Evolutionary conservation across 164 flowering plant genomes (phyloP), one percentile per base, ranked within the genome.

Genomic region (Piper longum): DNA sequence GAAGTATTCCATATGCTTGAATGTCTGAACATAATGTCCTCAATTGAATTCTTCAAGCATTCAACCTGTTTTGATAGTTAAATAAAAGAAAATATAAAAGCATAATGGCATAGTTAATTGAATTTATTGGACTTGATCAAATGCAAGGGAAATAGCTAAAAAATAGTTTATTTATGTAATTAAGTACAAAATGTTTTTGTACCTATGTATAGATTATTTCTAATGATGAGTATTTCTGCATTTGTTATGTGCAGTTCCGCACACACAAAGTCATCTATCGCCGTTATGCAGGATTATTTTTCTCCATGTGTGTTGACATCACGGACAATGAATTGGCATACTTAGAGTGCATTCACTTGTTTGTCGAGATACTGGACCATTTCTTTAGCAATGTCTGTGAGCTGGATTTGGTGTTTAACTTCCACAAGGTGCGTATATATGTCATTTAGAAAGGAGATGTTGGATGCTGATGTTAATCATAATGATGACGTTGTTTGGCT

Each of bases 331-430:
- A 95, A 73, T 73, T 95, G 72, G 99, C 97, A 7, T 95, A 95
- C 74, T 71, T 95, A 74, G 99, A 95, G 81, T 80, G 88, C 76
- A 91, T 95, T 71, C 99, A 95, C 74, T 74, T 95, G 41, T 95
- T 95, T 81, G 99, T 95, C 76, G 97, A 95, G 83, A 95, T 95
- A 69, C 70, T 95, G 79, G 99, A 95, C 70, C 99, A 95, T 74
- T 95, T 95, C 77, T 95, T 91, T 85, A 95, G 99, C 90, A 95
- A 91, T 73, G 99, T 95, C 3, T 95, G 99, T 59, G 97, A 95
- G 86, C 96, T 95, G 9, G 99, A 91, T 77, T 83, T 95, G 83
- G 99, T 95, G 3, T 95, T 95, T 64, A 95, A 95, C 74, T 95
- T 95, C 67, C 99, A 95, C 77, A 95, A 95, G 97, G 99, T 88